Evolutionary conservation across 176 grass and related monocot species (phyloP).

Genomic region (Ananas comosus): DNA sequence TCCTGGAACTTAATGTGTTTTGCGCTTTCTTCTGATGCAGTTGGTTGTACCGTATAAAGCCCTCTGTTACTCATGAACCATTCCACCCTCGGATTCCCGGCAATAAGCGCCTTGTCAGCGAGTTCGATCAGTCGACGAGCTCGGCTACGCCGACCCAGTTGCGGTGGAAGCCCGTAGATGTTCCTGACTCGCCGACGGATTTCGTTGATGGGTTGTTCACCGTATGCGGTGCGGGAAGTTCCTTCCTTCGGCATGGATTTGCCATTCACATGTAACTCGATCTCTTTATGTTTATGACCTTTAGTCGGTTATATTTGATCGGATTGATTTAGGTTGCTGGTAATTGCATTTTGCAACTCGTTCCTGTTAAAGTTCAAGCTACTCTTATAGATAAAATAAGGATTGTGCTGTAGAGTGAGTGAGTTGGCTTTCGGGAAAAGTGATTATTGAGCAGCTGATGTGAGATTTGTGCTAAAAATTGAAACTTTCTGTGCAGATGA

Average conservation of each 20-base stretch:
- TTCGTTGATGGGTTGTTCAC: slow-evolving; percentile 84
- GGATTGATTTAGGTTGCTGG: too few relatives aligned
- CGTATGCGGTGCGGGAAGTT: slow-evolving; percentile 76
- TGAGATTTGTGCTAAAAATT: neutral
- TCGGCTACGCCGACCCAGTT: slow-evolving; percentile 78
- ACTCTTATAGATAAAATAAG: too few relatives aligned
- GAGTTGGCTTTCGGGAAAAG: neutral
- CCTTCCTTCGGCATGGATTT: slow-evolving; percentile 74
- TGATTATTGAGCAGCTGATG: neutral
- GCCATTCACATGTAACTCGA: slow-evolving; percentile 83
- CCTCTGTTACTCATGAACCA: slow-evolving; percentile 90
- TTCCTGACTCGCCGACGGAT: slow-evolving; percentile 35
- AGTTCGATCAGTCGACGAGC: slow-evolving; percentile 55
- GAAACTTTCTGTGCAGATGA: neutral
- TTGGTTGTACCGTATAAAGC: slow-evolving; percentile 95
- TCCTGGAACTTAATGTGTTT: neutral
- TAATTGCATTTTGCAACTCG: neutral
- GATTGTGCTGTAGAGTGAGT: too few relatives aligned
- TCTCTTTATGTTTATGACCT: neutral
- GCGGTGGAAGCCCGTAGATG: slow-evolving; percentile 56
- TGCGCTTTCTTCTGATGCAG: slow-evolving; percentile 18
- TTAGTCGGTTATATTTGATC: neutral
- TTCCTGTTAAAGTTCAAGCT: too few relatives aligned
- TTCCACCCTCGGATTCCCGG: slow-evolving; percentile 56
- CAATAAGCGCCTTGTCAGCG: slow-evolving; percentile 48